Conservation (phyloP, 306 rosid species). For the Sesbania bispinosa region DNA sequence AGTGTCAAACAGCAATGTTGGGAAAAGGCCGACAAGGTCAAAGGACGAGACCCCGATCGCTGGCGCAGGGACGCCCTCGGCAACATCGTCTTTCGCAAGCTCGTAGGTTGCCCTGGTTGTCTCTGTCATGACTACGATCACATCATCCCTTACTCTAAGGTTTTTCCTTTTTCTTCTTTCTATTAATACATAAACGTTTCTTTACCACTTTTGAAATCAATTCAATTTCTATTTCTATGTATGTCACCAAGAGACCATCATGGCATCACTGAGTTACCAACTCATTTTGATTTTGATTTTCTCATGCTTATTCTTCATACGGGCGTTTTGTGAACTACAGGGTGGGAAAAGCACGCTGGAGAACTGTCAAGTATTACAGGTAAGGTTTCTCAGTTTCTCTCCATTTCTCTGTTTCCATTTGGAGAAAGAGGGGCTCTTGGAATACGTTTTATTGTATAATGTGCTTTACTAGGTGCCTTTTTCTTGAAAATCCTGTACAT, state of each 20-base stretch:
- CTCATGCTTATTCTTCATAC: conserved; percentile 26
- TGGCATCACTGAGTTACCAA: not conserved
- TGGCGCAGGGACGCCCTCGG: conserved; percentile 92
- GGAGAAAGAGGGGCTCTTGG: not conserved
- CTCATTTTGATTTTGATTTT: not conserved
- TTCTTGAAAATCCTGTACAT: not conserved
- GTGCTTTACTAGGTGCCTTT: not conserved
- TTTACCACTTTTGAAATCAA: too few species aligned
- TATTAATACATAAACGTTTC: not conserved
- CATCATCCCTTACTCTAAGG: conserved; percentile 89
- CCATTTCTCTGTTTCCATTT: conserved; percentile 1
- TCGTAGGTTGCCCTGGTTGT: conserved; percentile 89
- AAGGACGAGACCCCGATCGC: conserved; percentile 89
- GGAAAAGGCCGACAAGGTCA: conserved; percentile 82
- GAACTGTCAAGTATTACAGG: conserved; percentile 95
- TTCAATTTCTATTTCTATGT: too few species aligned
- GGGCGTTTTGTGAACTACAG: conserved; percentile 46
- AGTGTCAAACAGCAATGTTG: conserved; percentile 81
- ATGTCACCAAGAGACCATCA: not conserved
- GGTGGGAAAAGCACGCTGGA: conserved; percentile 91
- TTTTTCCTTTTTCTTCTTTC: conserved; percentile 11
- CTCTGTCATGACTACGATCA: conserved; percentile 92
- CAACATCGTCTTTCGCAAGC: conserved; percentile 77
- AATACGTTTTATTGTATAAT: not conserved
- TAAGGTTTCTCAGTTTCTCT: conserved; percentile 20